Conservation (phyloP, 2,329 filamentous ascomycete genomes). For the Aspergillus floridensis region DNA sequence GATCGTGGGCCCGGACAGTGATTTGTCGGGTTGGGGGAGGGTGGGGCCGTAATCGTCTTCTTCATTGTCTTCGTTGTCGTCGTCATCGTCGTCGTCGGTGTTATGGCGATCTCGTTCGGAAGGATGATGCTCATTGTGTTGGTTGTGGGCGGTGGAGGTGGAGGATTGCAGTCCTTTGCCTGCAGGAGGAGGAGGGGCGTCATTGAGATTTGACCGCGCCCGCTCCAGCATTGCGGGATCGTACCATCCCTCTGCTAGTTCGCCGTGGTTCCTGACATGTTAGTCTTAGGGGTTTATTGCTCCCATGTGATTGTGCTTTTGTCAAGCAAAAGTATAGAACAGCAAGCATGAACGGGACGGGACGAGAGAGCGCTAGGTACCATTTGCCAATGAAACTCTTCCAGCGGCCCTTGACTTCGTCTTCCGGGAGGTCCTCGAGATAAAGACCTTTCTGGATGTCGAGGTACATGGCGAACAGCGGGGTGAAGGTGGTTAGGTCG, state of each 20-base stretch:
- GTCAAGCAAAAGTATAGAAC: background rate
- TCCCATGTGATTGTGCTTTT: background rate
- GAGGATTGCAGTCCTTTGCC: background rate
- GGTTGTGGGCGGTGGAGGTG: constrained; percentile 12
- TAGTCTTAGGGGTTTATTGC: constrained; percentile 13
- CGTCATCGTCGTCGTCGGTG: constrained; percentile 28
- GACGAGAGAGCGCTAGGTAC: constrained; percentile 44
- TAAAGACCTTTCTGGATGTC: constrained; percentile 79
- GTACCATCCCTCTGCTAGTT: constrained; percentile 90
- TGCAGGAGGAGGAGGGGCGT: constrained; percentile 3
- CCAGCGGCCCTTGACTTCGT: constrained; percentile 81
- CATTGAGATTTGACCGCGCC: constrained; percentile 39
- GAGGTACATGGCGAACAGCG: constrained; percentile 79
- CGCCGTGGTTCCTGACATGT: constrained; percentile 71
- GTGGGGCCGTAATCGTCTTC: constrained; percentile 63
- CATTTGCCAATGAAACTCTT: constrained; percentile 90
- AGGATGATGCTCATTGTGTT: constrained; percentile 16
- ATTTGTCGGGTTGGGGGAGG: constrained; percentile 36
- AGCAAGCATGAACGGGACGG: background rate
- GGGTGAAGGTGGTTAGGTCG: constrained; percentile 64
- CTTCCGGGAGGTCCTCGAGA: constrained; percentile 66
- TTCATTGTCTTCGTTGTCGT: constrained; percentile 50
- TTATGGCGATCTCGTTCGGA: background rate
- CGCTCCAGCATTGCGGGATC: constrained; percentile 68
- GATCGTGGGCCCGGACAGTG: constrained; percentile 56